phyloP scores from a whole-genome alignment of 495 filamentous ascomycete species.

The Opeltia flavorubescens region DNA sequence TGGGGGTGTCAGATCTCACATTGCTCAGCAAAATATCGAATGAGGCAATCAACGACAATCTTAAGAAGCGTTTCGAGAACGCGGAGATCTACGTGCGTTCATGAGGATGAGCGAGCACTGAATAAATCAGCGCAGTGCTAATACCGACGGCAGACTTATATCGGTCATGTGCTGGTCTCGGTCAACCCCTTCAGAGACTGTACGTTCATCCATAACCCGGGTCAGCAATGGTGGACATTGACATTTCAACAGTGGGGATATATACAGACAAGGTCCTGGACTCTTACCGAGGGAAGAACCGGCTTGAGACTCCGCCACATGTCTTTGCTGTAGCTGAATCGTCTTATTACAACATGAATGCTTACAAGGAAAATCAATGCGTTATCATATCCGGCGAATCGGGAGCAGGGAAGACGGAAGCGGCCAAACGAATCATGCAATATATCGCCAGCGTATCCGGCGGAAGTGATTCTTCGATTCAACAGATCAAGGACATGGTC shows the following conservation, averaged over 20 bases:
- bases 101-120: background rate
- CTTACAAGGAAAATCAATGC: conserved; percentile 98
- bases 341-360: conserved; percentile 99
- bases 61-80: conserved; percentile 94
- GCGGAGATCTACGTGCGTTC: conserved; percentile 80
- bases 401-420: conserved; percentile 98
- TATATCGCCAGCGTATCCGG: conserved; percentile 97
- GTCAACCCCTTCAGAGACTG: conserved; percentile 96
- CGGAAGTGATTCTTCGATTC: conserved; percentile 78
- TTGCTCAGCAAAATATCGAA: conserved; percentile 96
- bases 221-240: background rate
- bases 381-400: conserved; percentile 99
- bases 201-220: conserved; percentile 25
- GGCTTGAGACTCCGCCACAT: conserved; percentile 88
- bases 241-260: conserved; percentile 57
- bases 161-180: conserved; percentile 97
- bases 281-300: conserved; percentile 89
- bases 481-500: conserved; percentile 98
- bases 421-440: conserved; percentile 97
- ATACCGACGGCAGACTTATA: conserved; percentile 60
- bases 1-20: conserved; percentile 95
- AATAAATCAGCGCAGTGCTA: conserved; percentile 13
- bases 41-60: conserved; percentile 97
- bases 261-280: conserved; percentile 89
- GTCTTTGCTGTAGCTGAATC: conserved; percentile 97